Evolutionary conservation across 176 grass and related monocot genomes (phyloP).

Genomic region (Juncus effusus): DNA sequence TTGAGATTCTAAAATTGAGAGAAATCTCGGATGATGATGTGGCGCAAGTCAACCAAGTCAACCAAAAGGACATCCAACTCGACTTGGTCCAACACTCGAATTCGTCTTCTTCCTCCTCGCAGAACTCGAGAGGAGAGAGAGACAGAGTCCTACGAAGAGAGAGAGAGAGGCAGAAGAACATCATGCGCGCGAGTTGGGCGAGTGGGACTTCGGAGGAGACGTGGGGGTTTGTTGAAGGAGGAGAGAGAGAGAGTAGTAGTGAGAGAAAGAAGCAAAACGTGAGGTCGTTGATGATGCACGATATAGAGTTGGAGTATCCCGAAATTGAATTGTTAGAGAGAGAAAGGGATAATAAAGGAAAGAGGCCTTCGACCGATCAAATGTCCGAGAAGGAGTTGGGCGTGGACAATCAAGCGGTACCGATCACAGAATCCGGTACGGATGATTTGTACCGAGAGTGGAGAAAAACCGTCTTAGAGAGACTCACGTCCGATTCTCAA

Average conservation of each 20-base stretch:
- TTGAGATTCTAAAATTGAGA: slow-evolving; percentile 62
- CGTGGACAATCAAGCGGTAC: slow-evolving; percentile 63
- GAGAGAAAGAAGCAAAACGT: slow-evolving; percentile 22
- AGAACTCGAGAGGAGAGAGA: slow-evolving; percentile 8
- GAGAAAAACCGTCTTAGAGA: slow-evolving; percentile 68
- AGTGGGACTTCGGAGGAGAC: slow-evolving; percentile 46
- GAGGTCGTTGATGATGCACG: slow-evolving; percentile 13
- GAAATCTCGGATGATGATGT: slow-evolving; percentile 54
- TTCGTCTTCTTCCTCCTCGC: slow-evolving; percentile 17
- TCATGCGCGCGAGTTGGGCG: slow-evolving; percentile 10
- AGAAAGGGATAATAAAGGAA: slow-evolving; percentile 32
- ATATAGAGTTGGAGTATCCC: slow-evolving; percentile 34
- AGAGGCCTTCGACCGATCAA: slow-evolving; percentile 38
- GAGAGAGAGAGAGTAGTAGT: background rate
- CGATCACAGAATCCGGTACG: slow-evolving; percentile 12
- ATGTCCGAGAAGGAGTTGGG: slow-evolving; percentile 71
- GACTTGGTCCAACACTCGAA: slow-evolving; percentile 67
- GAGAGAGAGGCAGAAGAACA: slow-evolving; percentile 24
- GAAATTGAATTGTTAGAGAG: slow-evolving; percentile 28
- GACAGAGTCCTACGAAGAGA: slow-evolving; percentile 26
- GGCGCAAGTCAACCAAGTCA: slow-evolving; percentile 29
- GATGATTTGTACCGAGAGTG: slow-evolving; percentile 54
- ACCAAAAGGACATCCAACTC: slow-evolving; percentile 79
- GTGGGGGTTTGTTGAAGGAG: slow-evolving; percentile 18
- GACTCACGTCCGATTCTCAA: slow-evolving; percentile 53